Evolutionary conservation across 495 filamentous ascomycete species (phyloP), one percentile per base, ranked within the genome.

Genomic region (Podospora fimiseda): DNA sequence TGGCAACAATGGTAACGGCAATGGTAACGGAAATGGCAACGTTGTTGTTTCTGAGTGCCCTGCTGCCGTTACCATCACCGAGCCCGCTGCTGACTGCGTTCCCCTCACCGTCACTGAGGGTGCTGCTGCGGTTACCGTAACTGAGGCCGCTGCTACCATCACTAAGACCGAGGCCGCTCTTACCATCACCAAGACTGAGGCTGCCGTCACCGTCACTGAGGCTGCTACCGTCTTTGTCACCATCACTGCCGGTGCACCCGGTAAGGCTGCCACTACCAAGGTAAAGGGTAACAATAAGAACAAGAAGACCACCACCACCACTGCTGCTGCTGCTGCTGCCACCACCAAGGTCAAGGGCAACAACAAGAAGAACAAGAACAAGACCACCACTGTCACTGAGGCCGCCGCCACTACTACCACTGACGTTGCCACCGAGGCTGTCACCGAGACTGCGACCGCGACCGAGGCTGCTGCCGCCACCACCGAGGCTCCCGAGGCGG

Each of bases 71-170:
- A 49, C 56, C 27, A 63, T 52, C 23, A 53, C 50, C 42, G 21
- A 30, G 44, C 22, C 43, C 43, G 43, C 19, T n/a, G 19, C 24
- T 47, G 44, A 20, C 23, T 19, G 18, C 45, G 59, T 67, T 40
- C 62, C 66, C 30, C 68, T 68, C 9, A 72, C 70, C 45, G 61
- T 70, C 43, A 74, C 75, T 27, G 27, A 43, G 18, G 57, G 59
- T 39, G 61, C 70, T 30, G 56, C 62, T 19, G 65, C 69, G 23
- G 60, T 68, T 46, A 71, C 74, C 30, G 51, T 43, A 20, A 36
- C 48, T 18, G 63, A 65, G 40, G 59, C 49, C 23, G 61, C 67
- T n/a, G 66, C 67, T n/a, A 69, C 68, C 40, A 60, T 67, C 21
- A 70, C 72, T 16, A 47, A 33, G 27, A 74, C 75, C 33, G 27